Evolutionary conservation across 2,329 filamentous ascomycete species (phyloP).

Genomic region (Hypoxylon sp.): DNA sequence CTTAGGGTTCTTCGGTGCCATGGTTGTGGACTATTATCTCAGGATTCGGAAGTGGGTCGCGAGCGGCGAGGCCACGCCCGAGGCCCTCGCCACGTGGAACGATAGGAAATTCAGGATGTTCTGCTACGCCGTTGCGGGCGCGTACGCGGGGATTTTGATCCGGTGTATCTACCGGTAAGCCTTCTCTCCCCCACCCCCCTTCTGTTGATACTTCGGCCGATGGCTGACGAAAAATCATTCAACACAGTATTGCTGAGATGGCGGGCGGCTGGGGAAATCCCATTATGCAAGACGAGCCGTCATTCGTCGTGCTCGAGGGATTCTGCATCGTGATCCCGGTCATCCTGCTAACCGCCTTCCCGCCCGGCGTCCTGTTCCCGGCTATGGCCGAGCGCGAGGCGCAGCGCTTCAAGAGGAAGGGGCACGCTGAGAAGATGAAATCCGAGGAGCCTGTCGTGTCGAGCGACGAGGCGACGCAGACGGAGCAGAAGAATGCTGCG

Average conservation of each 20-base stretch:
- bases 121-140: constrained; percentile 60
- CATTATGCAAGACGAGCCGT: constrained; percentile 74
- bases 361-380: constrained; percentile 69
- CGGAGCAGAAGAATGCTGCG: constrained; percentile 20
- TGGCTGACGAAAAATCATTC: constrained; percentile 15
- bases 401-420: constrained; percentile 48
- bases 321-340: constrained; percentile 67
- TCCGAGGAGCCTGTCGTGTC: constrained; percentile 27
- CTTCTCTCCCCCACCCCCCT: not conserved
- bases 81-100: constrained; percentile 59
- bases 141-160: constrained; percentile 63
- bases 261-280: constrained; percentile 74
- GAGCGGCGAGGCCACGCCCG: constrained; percentile 50
- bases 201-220: not conserved
- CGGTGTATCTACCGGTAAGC: constrained; percentile 69
- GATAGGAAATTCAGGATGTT: constrained; percentile 62
- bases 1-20: constrained; percentile 61
- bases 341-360: constrained; percentile 65
- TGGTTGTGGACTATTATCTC: constrained; percentile 63
- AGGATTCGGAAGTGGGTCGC: constrained; percentile 59
- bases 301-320: constrained; percentile 72
- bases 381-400: constrained; percentile 62
- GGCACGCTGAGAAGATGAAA: constrained; percentile 29
- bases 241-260: constrained; percentile 72
- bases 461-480: constrained; percentile 33